Conservation (phyloP, 129 eudicot species). For the Saussurea involucrata region DNA sequence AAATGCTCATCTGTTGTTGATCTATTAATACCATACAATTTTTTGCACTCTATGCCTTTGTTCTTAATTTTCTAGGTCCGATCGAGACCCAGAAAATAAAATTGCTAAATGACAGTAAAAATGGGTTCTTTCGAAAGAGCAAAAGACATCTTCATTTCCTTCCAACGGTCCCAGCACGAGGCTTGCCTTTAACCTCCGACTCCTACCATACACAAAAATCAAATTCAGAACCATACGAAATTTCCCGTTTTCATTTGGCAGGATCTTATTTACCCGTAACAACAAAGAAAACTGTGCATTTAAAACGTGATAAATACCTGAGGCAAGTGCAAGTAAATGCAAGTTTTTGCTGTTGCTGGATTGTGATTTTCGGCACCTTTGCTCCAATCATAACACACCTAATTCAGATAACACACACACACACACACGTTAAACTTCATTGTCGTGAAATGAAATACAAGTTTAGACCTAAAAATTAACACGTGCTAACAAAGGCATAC, state of each 20-base stretch:
- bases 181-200: slow-evolving; percentile 78
- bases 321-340: slow-evolving; percentile 60
- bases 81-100: slow-evolving; percentile 9
- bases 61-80: background rate
- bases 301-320: slow-evolving; percentile 54
- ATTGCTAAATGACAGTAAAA: background rate
- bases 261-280: background rate
- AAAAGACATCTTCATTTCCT: slow-evolving; percentile 40
- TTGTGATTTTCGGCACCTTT: slow-evolving; percentile 96
- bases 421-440: background rate
- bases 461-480: background rate
- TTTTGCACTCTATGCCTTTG: background rate
- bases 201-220: slow-evolving; percentile 45
- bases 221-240: background rate
- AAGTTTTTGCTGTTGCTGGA: slow-evolving; percentile 71
- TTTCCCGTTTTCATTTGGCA: background rate
- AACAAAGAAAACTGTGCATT: background rate
- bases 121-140: background rate
- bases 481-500: slow-evolving; percentile 30
- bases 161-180: slow-evolving; percentile 51
- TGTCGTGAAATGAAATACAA: background rate
- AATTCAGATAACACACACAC: background rate
- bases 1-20: no score
- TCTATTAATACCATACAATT: no score
- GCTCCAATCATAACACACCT: slow-evolving; percentile 76